Conservation (phyloP, 192 early-diverging fungal genomes). For the Gorgonomyces haynaldii region DNA sequence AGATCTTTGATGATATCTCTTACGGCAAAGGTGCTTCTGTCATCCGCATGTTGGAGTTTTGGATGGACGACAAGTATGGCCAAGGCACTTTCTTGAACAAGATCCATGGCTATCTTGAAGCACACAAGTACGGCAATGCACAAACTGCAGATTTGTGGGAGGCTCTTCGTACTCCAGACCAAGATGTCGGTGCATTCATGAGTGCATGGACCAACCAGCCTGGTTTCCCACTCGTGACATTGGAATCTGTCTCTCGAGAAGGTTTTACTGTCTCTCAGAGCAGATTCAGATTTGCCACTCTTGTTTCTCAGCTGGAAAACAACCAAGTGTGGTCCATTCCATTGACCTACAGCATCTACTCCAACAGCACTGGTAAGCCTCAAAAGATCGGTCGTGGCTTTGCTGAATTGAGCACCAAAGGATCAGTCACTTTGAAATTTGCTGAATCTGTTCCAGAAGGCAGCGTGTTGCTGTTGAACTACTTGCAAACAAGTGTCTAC, state of each 20-base stretch:
- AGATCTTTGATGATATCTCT: constrained; percentile 81
- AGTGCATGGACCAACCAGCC: constrained; percentile 25
- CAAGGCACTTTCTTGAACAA: constrained; percentile 11
- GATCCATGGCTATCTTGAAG: constrained; percentile 42
- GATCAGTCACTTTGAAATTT: neutral
- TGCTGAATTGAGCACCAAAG: neutral
- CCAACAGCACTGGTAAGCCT: neutral
- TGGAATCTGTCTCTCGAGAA: neutral
- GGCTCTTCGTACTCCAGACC: constrained; percentile 30
- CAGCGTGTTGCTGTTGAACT: neutral
- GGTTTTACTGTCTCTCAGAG: neutral
- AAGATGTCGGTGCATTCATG: constrained; percentile 22
- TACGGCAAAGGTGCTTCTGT: constrained; percentile 78
- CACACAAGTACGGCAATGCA: constrained; percentile 68
- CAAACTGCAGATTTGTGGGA: constrained; percentile 75
- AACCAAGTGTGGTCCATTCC: constrained; percentile 6
- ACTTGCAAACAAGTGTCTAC: constrained; percentile 2
- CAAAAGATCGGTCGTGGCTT: neutral
- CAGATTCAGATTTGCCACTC: constrained; percentile 1
- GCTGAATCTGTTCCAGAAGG: neutral
- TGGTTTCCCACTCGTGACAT: constrained; percentile 21
- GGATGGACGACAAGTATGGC: constrained; percentile 13
- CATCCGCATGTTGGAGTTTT: constrained; percentile 38
- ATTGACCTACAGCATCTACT: constrained; percentile 2
- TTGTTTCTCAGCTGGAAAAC: neutral